Evolutionary conservation across 176 grass and related monocot species (phyloP).

Genomic region (Aegilops tauschii): DNA sequence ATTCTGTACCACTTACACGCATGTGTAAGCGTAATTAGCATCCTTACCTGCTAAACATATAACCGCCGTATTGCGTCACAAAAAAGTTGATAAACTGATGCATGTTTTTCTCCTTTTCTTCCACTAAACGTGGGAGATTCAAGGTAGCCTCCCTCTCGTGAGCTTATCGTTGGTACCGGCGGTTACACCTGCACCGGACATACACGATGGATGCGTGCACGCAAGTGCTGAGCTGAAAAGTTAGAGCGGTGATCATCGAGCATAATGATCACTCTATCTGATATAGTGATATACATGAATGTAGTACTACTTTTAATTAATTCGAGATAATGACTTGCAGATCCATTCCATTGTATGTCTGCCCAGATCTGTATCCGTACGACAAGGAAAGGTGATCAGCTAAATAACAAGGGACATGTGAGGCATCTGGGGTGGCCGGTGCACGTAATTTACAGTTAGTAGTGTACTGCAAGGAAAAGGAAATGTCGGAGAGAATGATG

Average conservation of each 20-base stretch:
- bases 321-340: neutral
- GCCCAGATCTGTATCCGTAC: neutral
- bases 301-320: neutral
- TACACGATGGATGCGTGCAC: neutral
- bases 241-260: neutral
- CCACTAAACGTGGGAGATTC: neutral
- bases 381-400: constrained; percentile 1
- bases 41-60: neutral
- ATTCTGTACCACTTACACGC: too few relatives aligned
- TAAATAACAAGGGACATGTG: neutral
- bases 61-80: neutral
- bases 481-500: neutral
- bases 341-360: neutral
- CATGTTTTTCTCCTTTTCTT: neutral
- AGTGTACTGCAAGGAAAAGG: neutral
- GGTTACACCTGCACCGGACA: neutral
- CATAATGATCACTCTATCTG: neutral
- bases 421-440: neutral
- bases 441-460: neutral
- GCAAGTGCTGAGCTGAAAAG: neutral
- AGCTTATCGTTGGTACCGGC: neutral
- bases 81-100: neutral
- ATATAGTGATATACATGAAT: neutral
- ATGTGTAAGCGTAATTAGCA: neutral
- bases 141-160: neutral